Base-by-base conservation (phyloP, 2,329 filamentous ascomycete genomes). In the Pseudocercospora pini-densiflorae region DNA sequence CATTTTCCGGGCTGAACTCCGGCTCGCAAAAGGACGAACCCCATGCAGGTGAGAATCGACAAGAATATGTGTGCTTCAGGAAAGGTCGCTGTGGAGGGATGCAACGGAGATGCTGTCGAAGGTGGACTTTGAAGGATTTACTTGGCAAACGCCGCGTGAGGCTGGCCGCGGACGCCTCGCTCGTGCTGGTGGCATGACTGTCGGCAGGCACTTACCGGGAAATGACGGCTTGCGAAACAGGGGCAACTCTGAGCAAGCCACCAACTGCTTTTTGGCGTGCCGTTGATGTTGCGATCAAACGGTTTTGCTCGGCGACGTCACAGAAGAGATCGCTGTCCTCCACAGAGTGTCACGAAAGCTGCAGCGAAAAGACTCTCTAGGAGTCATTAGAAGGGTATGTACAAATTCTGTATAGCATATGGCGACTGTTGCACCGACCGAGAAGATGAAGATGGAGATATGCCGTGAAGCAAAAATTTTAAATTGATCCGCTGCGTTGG, bases 381-480 rank as follows among this genome's bases (percentile, higher is more conserved):
- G 51, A 54, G 51, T 16, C 51, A 29, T 31, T 54, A 54, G 24
- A 54, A 54, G 21, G 24, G 51, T 54, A 54, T 54, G 10, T 54
- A 54, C 51, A 54, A 33, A 54, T 23, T n/a, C 14, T 16, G 49
- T 27, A 53, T 19, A 53, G 14, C 24, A 27, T 23, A 24, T 53
- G 21, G 24, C 24, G 49, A 54, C 24, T 54, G 23, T 1, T 24
- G 51, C 51, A 31, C 24, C 23, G 51, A 54, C 12, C 21, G 24
- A 54, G 51, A 54, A 40, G 14, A 54, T 54, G 51, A 54, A 53
- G 2, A 53, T 23, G 49, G 51, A 54, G 51, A 54, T 54, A 27
- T 29, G 51, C 49, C 23, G 24, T 54, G 23, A 54, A 54, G 51
- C 24, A 54, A 54, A 54, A 29, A 9, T 27, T 54, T 54, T 54